Evolutionary conservation across 2,329 filamentous ascomycete species (phyloP).

Genomic region (Penicillium sp.): DNA sequence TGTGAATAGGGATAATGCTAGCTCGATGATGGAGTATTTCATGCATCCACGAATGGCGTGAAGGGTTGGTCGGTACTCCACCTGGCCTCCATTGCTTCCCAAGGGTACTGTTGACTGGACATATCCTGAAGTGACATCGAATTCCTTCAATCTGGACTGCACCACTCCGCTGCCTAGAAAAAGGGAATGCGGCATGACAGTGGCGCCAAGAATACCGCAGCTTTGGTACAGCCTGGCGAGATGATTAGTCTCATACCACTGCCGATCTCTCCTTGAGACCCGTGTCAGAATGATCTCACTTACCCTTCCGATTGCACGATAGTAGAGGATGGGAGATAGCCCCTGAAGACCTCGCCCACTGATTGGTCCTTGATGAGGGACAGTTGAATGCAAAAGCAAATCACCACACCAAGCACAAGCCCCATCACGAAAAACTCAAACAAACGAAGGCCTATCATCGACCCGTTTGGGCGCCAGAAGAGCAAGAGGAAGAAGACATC

Average conservation of each 20-base stretch:
- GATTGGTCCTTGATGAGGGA: slow-evolving; percentile 53
- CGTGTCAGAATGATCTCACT: slow-evolving; percentile 9
- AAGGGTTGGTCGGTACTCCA: slow-evolving; percentile 69
- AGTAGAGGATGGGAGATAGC: slow-evolving; percentile 57
- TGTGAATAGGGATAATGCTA: slow-evolving; percentile 72
- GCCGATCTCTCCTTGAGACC: background rate
- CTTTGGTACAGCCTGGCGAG: slow-evolving; percentile 52
- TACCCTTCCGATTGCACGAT: slow-evolving; percentile 55
- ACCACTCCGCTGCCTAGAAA: slow-evolving; percentile 60
- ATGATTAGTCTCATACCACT: slow-evolving; percentile 8
- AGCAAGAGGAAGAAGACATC: slow-evolving; percentile 59
- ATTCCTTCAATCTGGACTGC: slow-evolving; percentile 54
- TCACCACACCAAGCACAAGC: slow-evolving; percentile 57
- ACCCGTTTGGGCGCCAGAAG: slow-evolving; percentile 56
- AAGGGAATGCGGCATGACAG: slow-evolving; percentile 62
- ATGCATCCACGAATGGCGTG: slow-evolving; percentile 72
- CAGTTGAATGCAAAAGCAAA: slow-evolving; percentile 60
- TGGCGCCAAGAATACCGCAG: slow-evolving; percentile 55
- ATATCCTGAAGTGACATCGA: slow-evolving; percentile 46
- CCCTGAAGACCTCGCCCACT: slow-evolving; percentile 55
- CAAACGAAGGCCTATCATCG: slow-evolving; percentile 53
- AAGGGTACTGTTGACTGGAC: slow-evolving; percentile 31
- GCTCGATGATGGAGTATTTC: slow-evolving; percentile 71
- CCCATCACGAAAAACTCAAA: slow-evolving; percentile 59
- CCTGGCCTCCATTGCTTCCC: slow-evolving; percentile 49